A percentile compares a stretch with the other conserved stretches of the same genome.
Evolutionary conservation across 176 grass and related monocot genomes (phyloP).

Genomic region (Phragmites australis): DNA sequence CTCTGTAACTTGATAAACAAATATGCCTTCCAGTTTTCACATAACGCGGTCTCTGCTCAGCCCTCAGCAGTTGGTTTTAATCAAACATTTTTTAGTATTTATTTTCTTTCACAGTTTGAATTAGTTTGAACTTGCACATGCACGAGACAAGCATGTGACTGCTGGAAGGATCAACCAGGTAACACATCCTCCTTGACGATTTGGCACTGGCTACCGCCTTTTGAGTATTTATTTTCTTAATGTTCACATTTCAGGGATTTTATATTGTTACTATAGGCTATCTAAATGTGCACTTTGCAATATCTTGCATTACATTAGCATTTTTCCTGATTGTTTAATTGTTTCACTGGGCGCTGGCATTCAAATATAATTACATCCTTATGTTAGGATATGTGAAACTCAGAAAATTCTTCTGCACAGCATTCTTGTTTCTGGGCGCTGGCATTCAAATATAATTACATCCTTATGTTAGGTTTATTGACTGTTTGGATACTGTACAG

Average conservation of each 20-base stretch:
- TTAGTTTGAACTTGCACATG: too few relatives aligned
- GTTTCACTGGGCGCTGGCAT: neutral
- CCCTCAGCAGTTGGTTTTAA: neutral
- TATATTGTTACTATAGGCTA: neutral
- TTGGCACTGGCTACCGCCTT: too few relatives aligned
- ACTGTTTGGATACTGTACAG: neutral
- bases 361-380: neutral
- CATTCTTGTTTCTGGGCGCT: neutral
- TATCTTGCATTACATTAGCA: neutral
- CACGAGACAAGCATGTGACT: too few relatives aligned
- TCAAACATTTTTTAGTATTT: neutral
- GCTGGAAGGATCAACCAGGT: too few relatives aligned
- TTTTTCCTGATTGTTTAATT: neutral
- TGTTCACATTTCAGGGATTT: neutral
- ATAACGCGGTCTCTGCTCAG: too few relatives aligned
- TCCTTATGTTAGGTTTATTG: neutral
- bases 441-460: neutral
- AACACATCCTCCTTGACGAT: too few relatives aligned
- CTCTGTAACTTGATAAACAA: conserved; percentile 4
- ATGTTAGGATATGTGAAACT: neutral
- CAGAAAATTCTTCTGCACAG: neutral
- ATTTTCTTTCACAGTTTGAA: too few relatives aligned
- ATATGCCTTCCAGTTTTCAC: neutral
- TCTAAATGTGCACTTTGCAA: neutral
- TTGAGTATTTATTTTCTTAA: conserved; percentile 1